Percentiles rank a stretch among this genome's conserved stretches.
Conservation (phyloP, 208 protist genomes). For the Trypanosomatidae sp. region DNA sequence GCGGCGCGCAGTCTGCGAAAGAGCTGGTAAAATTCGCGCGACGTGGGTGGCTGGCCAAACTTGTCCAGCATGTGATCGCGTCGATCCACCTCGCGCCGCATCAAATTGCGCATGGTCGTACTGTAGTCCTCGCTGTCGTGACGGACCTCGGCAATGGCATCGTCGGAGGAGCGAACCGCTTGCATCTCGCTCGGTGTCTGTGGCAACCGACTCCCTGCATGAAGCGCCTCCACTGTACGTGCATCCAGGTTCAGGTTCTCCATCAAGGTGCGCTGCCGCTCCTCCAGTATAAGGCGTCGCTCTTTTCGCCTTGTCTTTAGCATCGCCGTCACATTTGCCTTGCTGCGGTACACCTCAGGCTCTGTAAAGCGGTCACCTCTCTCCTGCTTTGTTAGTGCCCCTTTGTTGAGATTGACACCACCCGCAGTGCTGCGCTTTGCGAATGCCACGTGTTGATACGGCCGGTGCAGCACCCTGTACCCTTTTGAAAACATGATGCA, state of each 20-base stretch:
- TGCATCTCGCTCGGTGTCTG: constrained; percentile 30
- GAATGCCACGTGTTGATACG: constrained; percentile 33
- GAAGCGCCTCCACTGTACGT: constrained; percentile 38
- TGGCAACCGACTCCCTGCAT: constrained; percentile 28
- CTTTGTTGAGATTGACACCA: constrained; percentile 62
- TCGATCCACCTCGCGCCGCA: constrained; percentile 70
- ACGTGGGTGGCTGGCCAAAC: constrained; percentile 68
- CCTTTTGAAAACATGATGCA: constrained; percentile 15
- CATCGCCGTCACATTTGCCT: constrained; percentile 53
- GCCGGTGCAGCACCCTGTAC: constrained; percentile 11
- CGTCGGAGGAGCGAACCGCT: constrained; percentile 42
- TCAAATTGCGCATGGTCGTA: constrained; percentile 36
- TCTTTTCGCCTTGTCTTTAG: constrained; percentile 52
- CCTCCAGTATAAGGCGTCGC: constrained; percentile 38
- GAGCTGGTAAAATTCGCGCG: constrained; percentile 69
- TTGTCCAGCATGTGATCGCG: constrained; percentile 76
- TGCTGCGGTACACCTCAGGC: constrained; percentile 67
- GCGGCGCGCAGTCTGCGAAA: constrained; percentile 49
- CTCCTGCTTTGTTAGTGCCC: constrained; percentile 44
- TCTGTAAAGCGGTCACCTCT: constrained; percentile 78
- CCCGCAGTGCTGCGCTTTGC: constrained; percentile 33
- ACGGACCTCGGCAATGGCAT: constrained; percentile 6
- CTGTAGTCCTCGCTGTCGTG: constrained; percentile 30
- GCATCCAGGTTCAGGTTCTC: constrained; percentile 35
- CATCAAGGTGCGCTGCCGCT: constrained; percentile 37